Conservation (phyloP, 2,329 filamentous ascomycete species). For the Aspergillus sojae region DNA sequence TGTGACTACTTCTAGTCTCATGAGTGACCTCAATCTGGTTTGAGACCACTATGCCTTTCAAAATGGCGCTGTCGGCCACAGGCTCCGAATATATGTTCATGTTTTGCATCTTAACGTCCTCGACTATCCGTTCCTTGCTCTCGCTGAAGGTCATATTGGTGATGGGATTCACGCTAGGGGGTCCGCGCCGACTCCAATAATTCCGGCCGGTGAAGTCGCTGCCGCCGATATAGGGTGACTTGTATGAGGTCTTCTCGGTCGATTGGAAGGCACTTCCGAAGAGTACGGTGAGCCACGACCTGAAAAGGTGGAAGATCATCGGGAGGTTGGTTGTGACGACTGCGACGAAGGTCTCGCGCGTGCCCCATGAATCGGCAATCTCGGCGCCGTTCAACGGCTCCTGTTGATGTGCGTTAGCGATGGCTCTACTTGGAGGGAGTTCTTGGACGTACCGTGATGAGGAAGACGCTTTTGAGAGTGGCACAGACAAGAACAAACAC, state of each 20-base stretch:
- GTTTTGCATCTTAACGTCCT: neutral
- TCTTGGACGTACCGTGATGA: conserved; percentile 40
- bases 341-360: conserved; percentile 44
- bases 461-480: conserved; percentile 54
- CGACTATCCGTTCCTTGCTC: neutral
- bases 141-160: neutral
- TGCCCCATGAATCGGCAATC: conserved; percentile 40
- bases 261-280: conserved; percentile 43
- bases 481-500: conserved; percentile 56
- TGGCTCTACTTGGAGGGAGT: neutral
- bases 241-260: neutral
- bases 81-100: neutral
- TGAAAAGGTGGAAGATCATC: conserved; percentile 47
- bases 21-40: neutral
- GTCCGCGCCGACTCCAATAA: neutral
- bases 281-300: conserved; percentile 41
- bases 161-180: neutral
- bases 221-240: neutral
- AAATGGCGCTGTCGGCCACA: neutral
- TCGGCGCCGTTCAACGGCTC: conserved; percentile 35
- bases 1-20: neutral
- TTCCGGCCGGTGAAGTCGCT: neutral
- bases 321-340: conserved; percentile 43
- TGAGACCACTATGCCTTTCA: neutral
- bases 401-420: conserved; percentile 15